Evolutionary conservation across 768 basidiomycete genomes (phyloP).

Genomic region (Lyophyllum shimeji): DNA sequence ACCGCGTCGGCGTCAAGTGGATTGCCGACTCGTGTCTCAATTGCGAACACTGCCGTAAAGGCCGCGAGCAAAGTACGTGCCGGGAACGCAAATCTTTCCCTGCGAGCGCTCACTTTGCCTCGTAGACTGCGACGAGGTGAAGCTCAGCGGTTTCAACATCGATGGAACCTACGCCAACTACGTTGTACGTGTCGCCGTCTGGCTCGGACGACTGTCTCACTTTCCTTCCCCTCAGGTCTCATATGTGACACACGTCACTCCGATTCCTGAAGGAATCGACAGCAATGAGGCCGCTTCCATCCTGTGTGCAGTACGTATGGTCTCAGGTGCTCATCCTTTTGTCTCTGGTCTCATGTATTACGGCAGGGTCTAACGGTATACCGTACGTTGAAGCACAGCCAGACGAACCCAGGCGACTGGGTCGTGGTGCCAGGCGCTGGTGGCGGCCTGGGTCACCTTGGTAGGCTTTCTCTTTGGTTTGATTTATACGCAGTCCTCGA

Average conservation of each 20-base stretch:
- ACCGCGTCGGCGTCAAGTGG: conserved; percentile 86
- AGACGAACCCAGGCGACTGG: conserved; percentile 69
- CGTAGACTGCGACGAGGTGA: conserved; percentile 57
- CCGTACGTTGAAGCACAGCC: conserved; percentile 76
- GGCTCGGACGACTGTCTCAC: neutral
- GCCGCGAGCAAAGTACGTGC: conserved; percentile 69
- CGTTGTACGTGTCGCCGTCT: conserved; percentile 36
- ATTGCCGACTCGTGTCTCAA: conserved; percentile 68
- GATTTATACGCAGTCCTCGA: neutral
- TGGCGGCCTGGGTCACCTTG: conserved; percentile 82
- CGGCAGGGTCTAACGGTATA: conserved; percentile 79
- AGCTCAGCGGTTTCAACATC: conserved; percentile 68
- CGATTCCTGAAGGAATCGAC: conserved; percentile 68
- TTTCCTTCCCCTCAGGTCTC: conserved; percentile 44
- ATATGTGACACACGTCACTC: conserved; percentile 71
- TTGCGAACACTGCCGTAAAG: conserved; percentile 76
- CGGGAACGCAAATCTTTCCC: neutral
- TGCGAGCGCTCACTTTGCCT: neutral
- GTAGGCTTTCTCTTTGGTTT: conserved; percentile 26
- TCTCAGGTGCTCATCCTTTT: neutral
- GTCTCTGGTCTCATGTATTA: neutral
- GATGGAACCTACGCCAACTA: conserved; percentile 81
- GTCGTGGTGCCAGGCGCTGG: conserved; percentile 77
- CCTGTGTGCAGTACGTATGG: conserved; percentile 64
- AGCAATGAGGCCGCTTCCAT: conserved; percentile 73